phyloP scores from a whole-genome alignment of 352 stramenopile genomes.

The Phytophthora colocasiae region DNA sequence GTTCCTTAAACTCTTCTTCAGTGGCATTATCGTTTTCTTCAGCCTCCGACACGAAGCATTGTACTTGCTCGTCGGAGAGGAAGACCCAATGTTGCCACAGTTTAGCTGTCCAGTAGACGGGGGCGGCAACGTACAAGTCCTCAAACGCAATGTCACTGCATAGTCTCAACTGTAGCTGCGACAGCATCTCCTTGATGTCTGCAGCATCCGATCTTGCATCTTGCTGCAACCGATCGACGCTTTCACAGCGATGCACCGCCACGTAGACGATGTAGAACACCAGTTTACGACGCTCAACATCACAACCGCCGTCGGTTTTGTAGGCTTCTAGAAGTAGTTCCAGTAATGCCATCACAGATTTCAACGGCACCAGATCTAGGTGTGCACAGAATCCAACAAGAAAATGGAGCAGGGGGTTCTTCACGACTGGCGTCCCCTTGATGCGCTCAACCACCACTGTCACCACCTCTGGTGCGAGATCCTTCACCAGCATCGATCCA shows the following conservation, averaged over 20 bases:
- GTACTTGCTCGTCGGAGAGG: slow-evolving; percentile 49
- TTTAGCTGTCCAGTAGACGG: slow-evolving; percentile 60
- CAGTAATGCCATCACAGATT: slow-evolving; percentile 39
- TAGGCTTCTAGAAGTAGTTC: slow-evolving; percentile 37
- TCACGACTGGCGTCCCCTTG: neutral
- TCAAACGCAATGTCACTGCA: slow-evolving; percentile 46
- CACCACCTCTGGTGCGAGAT: slow-evolving; percentile 40
- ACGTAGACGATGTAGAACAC: slow-evolving; percentile 56
- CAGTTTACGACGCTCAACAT: slow-evolving; percentile 12
- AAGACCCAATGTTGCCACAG: slow-evolving; percentile 64
- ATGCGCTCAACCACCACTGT: slow-evolving; percentile 21
- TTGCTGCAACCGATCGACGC: slow-evolving; percentile 32
- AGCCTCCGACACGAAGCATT: slow-evolving; percentile 42
- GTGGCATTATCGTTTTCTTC: slow-evolving; percentile 28
- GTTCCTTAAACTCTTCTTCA: slow-evolving; percentile 12
- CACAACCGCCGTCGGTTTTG: neutral
- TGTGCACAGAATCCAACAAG: slow-evolving; percentile 53
- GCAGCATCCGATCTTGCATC: slow-evolving; percentile 32
- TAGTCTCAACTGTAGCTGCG: slow-evolving; percentile 44
- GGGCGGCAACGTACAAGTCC: slow-evolving; percentile 52
- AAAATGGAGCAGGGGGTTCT: slow-evolving; percentile 31
- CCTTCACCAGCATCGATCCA: slow-evolving; percentile 52
- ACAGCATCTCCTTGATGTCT: slow-evolving; percentile 15
- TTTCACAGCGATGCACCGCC: slow-evolving; percentile 37
- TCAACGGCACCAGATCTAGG: slow-evolving; percentile 44